Percentiles rank a stretch among this genome's conserved stretches.
Evolutionary conservation across 1,139 yeast genomes (phyloP).

Genomic region (Yamadazyma aaseri): DNA sequence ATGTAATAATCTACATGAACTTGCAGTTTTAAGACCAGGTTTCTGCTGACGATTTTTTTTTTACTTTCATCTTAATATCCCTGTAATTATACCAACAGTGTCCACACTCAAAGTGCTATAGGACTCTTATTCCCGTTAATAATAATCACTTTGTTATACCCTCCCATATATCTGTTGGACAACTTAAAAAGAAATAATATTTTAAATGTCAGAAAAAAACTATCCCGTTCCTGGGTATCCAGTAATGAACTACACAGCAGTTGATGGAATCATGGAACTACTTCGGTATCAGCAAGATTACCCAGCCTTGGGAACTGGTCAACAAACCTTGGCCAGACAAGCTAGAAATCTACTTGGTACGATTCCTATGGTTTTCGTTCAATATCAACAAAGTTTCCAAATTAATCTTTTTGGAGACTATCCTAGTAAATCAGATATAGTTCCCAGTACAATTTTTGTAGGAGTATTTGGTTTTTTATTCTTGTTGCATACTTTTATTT

Average conservation of each 20-base stretch:
- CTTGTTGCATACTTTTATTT: slow-evolving; percentile 27
- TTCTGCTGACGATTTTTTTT: too few species aligned
- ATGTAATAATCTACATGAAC: background rate
- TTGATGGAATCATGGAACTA: slow-evolving; percentile 33
- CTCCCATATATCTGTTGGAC: too few species aligned
- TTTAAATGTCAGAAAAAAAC: slow-evolving; percentile 3
- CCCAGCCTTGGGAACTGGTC: slow-evolving; percentile 20
- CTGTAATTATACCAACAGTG: too few species aligned
- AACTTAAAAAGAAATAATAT: too few species aligned
- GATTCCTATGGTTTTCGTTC: slow-evolving; percentile 14
- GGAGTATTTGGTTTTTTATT: slow-evolving; percentile 29
- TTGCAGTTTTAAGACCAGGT: background rate
- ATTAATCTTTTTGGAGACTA: slow-evolving; percentile 36
- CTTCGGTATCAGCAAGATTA: slow-evolving; percentile 24
- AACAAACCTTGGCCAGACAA: slow-evolving; percentile 14
- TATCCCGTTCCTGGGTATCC: slow-evolving; percentile 12
- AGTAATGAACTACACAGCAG: slow-evolving; percentile 18
- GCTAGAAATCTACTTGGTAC: slow-evolving; percentile 15
- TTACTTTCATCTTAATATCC: too few species aligned
- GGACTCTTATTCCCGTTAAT: too few species aligned
- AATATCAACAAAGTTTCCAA: slow-evolving; percentile 15
- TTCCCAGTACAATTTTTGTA: slow-evolving; percentile 33
- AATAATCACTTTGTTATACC: too few species aligned
- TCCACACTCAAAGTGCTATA: too few species aligned
- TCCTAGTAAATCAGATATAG: slow-evolving; percentile 29